Evolutionary conservation across 2,329 filamentous ascomycete genomes (phyloP).

Genomic region (Cercospora zeina): DNA sequence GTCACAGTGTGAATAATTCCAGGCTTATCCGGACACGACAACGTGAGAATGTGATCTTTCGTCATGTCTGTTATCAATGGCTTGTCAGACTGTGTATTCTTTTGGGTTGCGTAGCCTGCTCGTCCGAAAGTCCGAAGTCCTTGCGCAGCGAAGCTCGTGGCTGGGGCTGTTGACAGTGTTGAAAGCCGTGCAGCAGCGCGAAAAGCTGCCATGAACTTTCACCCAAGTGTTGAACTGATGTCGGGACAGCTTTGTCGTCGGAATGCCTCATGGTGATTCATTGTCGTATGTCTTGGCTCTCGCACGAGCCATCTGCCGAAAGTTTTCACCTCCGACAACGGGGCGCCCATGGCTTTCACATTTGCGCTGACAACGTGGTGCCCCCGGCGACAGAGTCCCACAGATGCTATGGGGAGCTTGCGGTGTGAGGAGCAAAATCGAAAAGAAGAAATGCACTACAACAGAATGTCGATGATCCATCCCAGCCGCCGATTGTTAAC

Average conservation of each 20-base stretch:
- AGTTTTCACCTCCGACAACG: constrained; percentile 18
- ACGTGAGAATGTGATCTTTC: constrained; percentile 69
- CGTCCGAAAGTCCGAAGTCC: constrained; percentile 12
- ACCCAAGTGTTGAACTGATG: constrained; percentile 15
- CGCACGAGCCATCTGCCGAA: constrained; percentile 11
- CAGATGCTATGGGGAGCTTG: neutral
- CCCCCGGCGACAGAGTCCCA: neutral
- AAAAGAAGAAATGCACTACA: neutral
- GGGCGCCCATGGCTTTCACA: neutral
- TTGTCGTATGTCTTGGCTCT: constrained; percentile 16
- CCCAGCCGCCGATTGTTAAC: neutral
- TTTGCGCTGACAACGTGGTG: neutral
- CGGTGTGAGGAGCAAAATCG: no score
- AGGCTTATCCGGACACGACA: constrained; percentile 80
- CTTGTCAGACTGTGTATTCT: neutral
- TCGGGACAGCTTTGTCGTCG: neutral
- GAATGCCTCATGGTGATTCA: constrained; percentile 4
- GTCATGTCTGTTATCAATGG: constrained; percentile 17
- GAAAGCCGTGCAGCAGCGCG: constrained; percentile 15
- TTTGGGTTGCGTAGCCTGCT: constrained; percentile 16
- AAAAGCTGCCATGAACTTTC: constrained; percentile 13
- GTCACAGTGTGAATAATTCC: constrained; percentile 85
- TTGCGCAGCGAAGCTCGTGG: constrained; percentile 6
- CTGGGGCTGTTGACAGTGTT: constrained; percentile 12
- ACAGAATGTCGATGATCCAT: neutral